These are phyloP conservation scores for Boletus rubropictus DNA, from an alignment of 768 basidiomycete species.

Conservation along the genomic window DNA sequence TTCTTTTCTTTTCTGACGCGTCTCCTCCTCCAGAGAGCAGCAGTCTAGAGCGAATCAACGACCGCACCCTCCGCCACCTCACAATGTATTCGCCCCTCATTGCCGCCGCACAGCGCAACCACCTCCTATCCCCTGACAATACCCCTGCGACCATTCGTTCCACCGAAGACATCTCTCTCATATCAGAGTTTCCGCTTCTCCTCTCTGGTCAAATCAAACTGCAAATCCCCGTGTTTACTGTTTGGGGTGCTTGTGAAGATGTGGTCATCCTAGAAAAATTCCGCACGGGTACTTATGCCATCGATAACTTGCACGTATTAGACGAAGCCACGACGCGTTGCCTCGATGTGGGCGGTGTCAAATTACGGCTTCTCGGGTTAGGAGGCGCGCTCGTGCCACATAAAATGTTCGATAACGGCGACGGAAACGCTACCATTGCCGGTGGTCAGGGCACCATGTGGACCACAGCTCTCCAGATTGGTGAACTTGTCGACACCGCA, in stretches of 20 bases:
- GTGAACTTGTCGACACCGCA: conserved; percentile 96
- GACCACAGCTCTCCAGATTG: conserved; percentile 95
- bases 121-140: conserved; percentile 71
- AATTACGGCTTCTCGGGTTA: conserved; percentile 89
- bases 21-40: conserved; percentile 49
- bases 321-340: conserved; percentile 95
- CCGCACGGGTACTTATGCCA: conserved; percentile 71
- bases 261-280: conserved; percentile 90
- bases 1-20: conserved; percentile 14
- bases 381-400: conserved; percentile 93
- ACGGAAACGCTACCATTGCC: conserved; percentile 93
- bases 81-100: conserved; percentile 96
- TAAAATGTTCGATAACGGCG: conserved; percentile 93
- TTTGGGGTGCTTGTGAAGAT: conserved; percentile 98
- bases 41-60: conserved; percentile 86
- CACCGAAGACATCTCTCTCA: conserved; percentile 67
- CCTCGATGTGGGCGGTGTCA: conserved; percentile 88
- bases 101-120: conserved; percentile 70
- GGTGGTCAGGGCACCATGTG: conserved; percentile 99
- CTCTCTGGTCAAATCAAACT: conserved; percentile 88
- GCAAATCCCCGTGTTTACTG: conserved; percentile 89
- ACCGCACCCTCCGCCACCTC: conserved; percentile 92
- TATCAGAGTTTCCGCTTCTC: conserved; percentile 92
- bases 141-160: conserved; percentile 63
- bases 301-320: conserved; percentile 86